Conservation (phyloP, 495 filamentous ascomycete species). For the Aspergillus cristatus region DNA sequence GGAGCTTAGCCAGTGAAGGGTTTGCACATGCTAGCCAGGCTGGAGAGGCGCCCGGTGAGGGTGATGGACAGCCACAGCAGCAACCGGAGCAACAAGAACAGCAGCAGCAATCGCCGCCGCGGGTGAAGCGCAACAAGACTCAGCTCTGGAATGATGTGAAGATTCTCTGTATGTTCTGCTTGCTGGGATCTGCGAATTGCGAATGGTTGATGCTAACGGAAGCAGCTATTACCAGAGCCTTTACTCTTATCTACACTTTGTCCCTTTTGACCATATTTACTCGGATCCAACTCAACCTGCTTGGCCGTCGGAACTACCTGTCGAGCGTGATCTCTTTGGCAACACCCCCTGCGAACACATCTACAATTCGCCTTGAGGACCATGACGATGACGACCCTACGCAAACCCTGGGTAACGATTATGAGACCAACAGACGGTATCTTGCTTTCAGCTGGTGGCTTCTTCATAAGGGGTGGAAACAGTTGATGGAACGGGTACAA, state of each 20-base stretch:
- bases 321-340: conserved; percentile 88
- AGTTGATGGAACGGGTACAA: conserved; percentile 69
- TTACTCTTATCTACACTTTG: conserved; percentile 86
- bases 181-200: background rate
- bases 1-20: conserved; percentile 67
- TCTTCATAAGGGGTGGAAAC: conserved; percentile 79
- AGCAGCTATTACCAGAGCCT: conserved; percentile 77
- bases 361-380: conserved; percentile 79
- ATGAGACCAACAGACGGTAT: conserved; percentile 88
- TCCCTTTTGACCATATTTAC: conserved; percentile 86
- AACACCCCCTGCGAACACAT: conserved; percentile 45
- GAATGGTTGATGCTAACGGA: conserved; percentile 2
- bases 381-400: conserved; percentile 71
- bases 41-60: conserved; percentile 36
- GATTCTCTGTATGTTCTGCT: conserved; percentile 65
- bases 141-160: conserved; percentile 98
- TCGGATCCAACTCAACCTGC: conserved; percentile 91
- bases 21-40: conserved; percentile 74
- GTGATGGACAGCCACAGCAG: conserved; percentile 14
- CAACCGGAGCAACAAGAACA: too few species aligned
- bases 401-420: conserved; percentile 78
- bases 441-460: conserved; percentile 98
- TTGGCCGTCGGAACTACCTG: conserved; percentile 89
- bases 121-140: conserved; percentile 69
- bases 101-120: conserved; percentile 8